Base-by-base conservation (phyloP, 106 monocot species). In the Platanthera guangdongensis region DNA sequence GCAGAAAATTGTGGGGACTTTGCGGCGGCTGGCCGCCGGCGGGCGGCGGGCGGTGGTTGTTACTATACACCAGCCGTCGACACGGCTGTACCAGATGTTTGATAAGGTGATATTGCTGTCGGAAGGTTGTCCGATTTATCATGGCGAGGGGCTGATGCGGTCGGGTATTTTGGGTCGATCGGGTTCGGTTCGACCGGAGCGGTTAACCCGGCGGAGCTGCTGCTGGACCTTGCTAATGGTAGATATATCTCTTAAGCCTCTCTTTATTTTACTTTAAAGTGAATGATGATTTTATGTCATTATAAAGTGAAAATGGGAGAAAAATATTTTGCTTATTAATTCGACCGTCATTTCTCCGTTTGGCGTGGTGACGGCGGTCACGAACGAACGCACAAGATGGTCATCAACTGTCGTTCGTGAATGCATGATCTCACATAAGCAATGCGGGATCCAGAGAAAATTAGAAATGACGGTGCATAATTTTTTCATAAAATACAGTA, bases 151-250 rank as follows among this genome's bases (percentile, higher is more conserved):
- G 78, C 80, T 3, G 74, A 81, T 9, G 85, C 83, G 3, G 30
- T 83, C 46, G 78, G 70, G 15, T 89, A 89, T 57, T 89, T 89
- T 22, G 65, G 75, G 4, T 73, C 81, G 63, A 50, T 86, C 18
- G 88, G 85, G 0, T 83, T 81, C 75, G 51, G 78, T 0, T 53
- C 83, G 8, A n/a, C 81, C 5, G 53, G 68, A 15, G 21, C 83
- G 9, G 78, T 86, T 9, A 89, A 89, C 68, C 88, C 88, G 1
- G 85, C 88, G 3, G 88, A 89, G 50, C 75, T 89, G 30, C 85
- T 89, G 46, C 83, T 89, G 4, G 88, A 89, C 52, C 85, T 89
- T 8, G 88, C 88, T 5, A 89, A 86, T 19, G 88, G 89, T 86
- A 62, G 9, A 75, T 75, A 60, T 83, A 75, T 67, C 51, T 51